These are phyloP conservation scores for Cladorrhinum samala DNA, from an alignment of 495 filamentous ascomycete species.

Conservation along the genomic window DNA sequence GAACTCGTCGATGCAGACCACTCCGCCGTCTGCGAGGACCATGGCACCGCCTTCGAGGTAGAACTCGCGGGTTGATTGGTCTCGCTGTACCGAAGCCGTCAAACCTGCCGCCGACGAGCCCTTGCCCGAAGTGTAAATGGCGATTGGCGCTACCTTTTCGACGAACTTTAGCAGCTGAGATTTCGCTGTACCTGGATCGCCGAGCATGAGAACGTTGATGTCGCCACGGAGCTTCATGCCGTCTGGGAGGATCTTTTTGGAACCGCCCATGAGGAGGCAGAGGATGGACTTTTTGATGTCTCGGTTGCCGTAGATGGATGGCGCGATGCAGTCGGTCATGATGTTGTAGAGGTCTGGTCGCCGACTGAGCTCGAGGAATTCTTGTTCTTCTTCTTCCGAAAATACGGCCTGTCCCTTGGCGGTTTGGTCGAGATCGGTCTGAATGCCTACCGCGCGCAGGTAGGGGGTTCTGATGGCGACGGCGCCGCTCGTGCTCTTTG, in stretches of 20 bases:
- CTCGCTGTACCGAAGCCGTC: constrained; percentile 94
- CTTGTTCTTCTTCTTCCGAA: constrained; percentile 94
- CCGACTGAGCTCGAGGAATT: constrained; percentile 89
- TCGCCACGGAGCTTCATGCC: constrained; percentile 98
- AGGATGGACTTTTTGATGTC: constrained; percentile 99
- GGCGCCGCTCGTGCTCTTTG: constrained; percentile 68
- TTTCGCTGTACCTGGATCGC: constrained; percentile 98
- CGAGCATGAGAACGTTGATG: constrained; percentile 95
- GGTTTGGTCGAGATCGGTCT: constrained; percentile 81
- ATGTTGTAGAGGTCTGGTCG: constrained; percentile 86
- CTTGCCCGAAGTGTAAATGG: constrained; percentile 98
- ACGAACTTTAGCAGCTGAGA: constrained; percentile 97
- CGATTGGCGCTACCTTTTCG: constrained; percentile 92
- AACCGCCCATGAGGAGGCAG: constrained; percentile 89
- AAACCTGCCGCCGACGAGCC: constrained; percentile 97
- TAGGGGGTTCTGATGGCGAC: constrained; percentile 96
- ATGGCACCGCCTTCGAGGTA: constrained; percentile 98
- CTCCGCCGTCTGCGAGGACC: constrained; percentile 96
- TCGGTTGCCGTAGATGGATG: constrained; percentile 91
- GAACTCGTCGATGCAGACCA: constrained; percentile 99
- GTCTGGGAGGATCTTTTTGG: constrained; percentile 97
- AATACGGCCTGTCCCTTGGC: constrained; percentile 81
- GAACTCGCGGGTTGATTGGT: constrained; percentile 87
- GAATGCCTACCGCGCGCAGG: constrained; percentile 88
- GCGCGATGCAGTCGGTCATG: constrained; percentile 89